These are phyloP conservation scores for Schoenoplectus tabernaemontani DNA, from an alignment of 202 grass and related monocot species.

Conservation along the genomic window DNA sequence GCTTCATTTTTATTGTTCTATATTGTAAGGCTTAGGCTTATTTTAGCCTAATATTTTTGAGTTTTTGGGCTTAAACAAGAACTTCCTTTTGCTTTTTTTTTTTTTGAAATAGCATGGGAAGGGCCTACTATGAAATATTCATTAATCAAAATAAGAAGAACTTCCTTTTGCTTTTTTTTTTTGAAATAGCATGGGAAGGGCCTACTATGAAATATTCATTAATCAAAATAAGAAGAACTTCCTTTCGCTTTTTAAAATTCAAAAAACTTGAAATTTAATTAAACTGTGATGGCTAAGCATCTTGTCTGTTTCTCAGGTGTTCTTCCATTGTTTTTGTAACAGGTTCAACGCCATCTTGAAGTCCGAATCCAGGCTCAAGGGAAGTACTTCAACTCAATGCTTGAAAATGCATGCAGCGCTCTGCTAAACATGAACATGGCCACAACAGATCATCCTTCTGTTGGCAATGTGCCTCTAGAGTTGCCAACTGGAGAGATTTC, in stretches of 20 bases:
- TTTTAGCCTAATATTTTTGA: not conserved
- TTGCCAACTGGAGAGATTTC: slow-evolving; percentile 18
- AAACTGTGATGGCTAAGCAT: not conserved
- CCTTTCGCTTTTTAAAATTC: too few relatives aligned
- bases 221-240: too few relatives aligned
- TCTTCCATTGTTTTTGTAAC: too few relatives aligned
- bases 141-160: too few relatives aligned
- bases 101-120: too few relatives aligned
- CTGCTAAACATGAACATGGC: slow-evolving; percentile 22
- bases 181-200: too few relatives aligned
- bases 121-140: too few relatives aligned
- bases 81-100: too few relatives aligned
- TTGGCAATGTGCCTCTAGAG: slow-evolving; percentile 13
- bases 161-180: too few relatives aligned
- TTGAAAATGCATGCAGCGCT: slow-evolving; percentile 23
- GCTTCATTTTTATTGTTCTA: not conserved
- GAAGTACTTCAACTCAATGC: slow-evolving; percentile 29
- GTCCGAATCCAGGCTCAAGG: slow-evolving; percentile 28
- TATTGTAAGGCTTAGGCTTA: too few relatives aligned
- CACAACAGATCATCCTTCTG: slow-evolving; percentile 12
- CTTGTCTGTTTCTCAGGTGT: too few relatives aligned
- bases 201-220: too few relatives aligned
- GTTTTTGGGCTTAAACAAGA: not conserved
- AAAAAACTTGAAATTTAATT: not conserved
- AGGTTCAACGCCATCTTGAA: slow-evolving; percentile 28